Evolutionary conservation across 2,329 filamentous ascomycete species (phyloP).

Genomic region (Xylaria arbuscula): DNA sequence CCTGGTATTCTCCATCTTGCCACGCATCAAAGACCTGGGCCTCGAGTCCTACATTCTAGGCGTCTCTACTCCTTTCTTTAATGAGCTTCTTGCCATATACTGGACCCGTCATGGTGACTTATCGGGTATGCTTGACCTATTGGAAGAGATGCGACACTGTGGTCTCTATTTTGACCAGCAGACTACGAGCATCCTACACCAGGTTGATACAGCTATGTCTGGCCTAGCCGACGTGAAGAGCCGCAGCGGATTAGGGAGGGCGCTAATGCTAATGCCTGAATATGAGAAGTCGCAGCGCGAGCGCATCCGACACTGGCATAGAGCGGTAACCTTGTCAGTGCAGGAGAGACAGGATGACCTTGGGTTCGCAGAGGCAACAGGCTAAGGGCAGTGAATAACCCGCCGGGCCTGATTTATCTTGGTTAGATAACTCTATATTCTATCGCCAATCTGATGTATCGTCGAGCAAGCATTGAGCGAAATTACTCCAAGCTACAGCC

Average conservation of each 20-base stretch:
- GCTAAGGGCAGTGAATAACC: not conserved
- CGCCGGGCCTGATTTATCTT: not conserved
- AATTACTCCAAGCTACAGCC: not conserved
- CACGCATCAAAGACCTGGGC: constrained; percentile 74
- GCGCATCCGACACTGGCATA: constrained; percentile 49
- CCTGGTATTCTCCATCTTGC: constrained; percentile 70
- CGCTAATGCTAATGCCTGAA: constrained; percentile 53
- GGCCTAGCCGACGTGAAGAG: constrained; percentile 30
- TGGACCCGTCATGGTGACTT: constrained; percentile 72
- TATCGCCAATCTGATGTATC: not conserved
- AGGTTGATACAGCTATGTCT: constrained; percentile 47
- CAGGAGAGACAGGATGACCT: constrained; percentile 42
- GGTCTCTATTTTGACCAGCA: constrained; percentile 67
- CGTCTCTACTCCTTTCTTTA: constrained; percentile 76
- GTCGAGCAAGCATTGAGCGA: not conserved
- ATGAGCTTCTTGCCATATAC: constrained; percentile 70
- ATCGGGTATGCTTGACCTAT: constrained; percentile 62
- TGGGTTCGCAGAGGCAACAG: constrained; percentile 29
- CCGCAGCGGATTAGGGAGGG: constrained; percentile 47
- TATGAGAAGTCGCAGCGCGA: constrained; percentile 49
- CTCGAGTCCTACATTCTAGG: constrained; percentile 78
- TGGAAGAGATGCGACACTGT: constrained; percentile 73
- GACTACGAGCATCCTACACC: constrained; percentile 56
- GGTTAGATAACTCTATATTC: too few relatives aligned
- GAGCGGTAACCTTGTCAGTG: constrained; percentile 45